Evolutionary conservation across 768 basidiomycete species (phyloP).

Genomic region (Pleurotus citrinopileatus): DNA sequence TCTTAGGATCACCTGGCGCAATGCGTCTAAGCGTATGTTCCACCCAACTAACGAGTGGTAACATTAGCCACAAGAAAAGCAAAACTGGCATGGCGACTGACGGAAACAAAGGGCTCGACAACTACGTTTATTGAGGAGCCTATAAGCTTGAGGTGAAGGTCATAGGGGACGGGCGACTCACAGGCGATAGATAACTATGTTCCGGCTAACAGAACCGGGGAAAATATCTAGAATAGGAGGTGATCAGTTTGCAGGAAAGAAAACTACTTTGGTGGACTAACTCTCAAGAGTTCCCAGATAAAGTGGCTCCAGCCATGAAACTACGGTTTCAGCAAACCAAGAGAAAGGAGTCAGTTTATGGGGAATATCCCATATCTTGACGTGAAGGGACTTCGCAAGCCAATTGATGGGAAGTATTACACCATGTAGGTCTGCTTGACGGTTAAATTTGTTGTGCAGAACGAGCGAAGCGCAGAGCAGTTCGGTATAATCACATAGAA

Average conservation of each 20-base stretch:
- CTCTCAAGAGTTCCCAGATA: constrained; percentile 25
- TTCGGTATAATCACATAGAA: constrained; percentile 53
- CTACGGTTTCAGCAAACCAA: constrained; percentile 18
- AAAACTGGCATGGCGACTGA: constrained; percentile 23
- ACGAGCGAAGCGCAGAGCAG: constrained; percentile 39
- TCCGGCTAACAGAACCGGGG: constrained; percentile 14
- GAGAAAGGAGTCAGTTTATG: constrained; percentile 9
- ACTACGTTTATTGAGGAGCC: constrained; percentile 25
- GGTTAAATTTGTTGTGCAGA: constrained; percentile 27
- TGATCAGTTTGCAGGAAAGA: constrained; percentile 16
- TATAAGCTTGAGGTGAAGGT: no score
- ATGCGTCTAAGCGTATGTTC: constrained; percentile 19
- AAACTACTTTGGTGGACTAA: constrained; percentile 18
- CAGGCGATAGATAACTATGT: constrained; percentile 47
- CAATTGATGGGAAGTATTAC: constrained; percentile 55
- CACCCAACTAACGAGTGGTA: constrained; percentile 25
- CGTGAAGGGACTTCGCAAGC: constrained; percentile 28
- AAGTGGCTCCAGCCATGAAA: constrained; percentile 24
- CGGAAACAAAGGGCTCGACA: constrained; percentile 46
- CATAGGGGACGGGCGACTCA: no score
- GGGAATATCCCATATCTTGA: constrained; percentile 12
- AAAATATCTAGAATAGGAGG: constrained; percentile 7
- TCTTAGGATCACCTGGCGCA: constrained; percentile 17
- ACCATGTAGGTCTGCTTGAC: constrained; percentile 31
- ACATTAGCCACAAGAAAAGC: neutral